These are phyloP conservation scores for Podosphaera xanthii DNA, from an alignment of 2,329 filamentous ascomycete genomes.

Conservation along the genomic window DNA sequence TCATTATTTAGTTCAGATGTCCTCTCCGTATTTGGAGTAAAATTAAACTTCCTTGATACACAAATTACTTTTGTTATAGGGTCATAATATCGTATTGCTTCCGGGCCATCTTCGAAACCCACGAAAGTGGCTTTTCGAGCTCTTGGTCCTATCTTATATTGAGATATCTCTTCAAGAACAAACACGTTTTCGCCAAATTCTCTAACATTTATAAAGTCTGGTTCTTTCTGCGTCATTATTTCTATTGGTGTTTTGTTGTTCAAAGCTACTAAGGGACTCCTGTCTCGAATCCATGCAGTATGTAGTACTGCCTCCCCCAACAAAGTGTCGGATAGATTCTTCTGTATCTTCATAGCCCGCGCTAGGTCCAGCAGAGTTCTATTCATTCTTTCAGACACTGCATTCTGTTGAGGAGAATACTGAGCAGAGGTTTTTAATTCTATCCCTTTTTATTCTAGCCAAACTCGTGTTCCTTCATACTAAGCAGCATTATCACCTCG, in stretches of 20 bases:
- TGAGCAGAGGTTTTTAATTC: background rate
- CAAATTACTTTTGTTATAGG: too few species aligned
- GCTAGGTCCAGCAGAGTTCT: background rate
- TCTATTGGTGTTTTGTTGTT: background rate
- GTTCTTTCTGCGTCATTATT: background rate
- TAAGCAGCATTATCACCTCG: background rate
- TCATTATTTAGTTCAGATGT: background rate
- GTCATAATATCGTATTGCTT: background rate
- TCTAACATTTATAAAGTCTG: background rate
- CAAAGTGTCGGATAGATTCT: background rate
- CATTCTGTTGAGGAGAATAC: background rate
- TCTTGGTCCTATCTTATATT: background rate
- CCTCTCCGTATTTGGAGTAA: background rate
- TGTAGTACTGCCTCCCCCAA: background rate
- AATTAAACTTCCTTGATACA: too few species aligned
- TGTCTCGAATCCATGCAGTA: background rate
- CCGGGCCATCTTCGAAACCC: background rate
- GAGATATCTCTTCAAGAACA: background rate
- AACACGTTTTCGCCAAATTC: background rate
- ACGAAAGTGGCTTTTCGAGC: background rate
- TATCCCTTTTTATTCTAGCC: background rate
- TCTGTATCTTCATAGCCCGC: background rate
- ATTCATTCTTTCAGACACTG: background rate
- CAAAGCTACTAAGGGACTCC: background rate
- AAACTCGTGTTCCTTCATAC: background rate